Evolutionary conservation across 176 grass and related monocot genomes (phyloP).

Genomic region (Pontederia paniculata): DNA sequence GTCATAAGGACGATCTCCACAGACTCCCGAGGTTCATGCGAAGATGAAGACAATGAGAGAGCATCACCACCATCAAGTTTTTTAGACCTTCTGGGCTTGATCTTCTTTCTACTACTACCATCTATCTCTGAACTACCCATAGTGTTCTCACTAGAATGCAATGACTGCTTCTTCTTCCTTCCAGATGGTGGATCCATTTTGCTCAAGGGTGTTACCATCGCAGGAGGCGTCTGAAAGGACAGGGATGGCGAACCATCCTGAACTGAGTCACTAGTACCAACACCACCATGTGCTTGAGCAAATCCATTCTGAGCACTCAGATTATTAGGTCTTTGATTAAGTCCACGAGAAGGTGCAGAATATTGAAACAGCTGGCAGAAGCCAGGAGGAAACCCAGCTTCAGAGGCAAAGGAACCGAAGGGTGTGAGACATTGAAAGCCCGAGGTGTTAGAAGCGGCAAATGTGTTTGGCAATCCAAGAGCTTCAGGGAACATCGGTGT

Average conservation of each 20-base stretch:
- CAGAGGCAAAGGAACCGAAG: slow-evolving; percentile 36
- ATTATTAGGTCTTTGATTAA: slow-evolving; percentile 22
- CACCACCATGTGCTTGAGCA: background rate
- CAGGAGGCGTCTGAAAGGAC: slow-evolving; percentile 22
- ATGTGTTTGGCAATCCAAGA: slow-evolving; percentile 52
- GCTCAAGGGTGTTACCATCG: background rate
- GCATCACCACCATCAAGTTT: slow-evolving; percentile 26
- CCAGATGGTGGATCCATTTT: background rate
- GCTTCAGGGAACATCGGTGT: slow-evolving; percentile 75
- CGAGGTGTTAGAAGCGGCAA: slow-evolving; percentile 40
- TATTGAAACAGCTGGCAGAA: slow-evolving; percentile 28
- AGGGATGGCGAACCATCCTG: slow-evolving; percentile 1
- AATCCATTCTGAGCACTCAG: slow-evolving; percentile 19
- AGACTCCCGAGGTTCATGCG: slow-evolving; percentile 43
- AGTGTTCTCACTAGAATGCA: background rate
- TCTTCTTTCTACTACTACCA: slow-evolving; percentile 15
- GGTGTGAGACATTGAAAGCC: slow-evolving; percentile 63
- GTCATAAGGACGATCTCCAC: slow-evolving; percentile 71
- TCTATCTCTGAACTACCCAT: background rate
- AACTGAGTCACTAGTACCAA: slow-evolving; percentile 16
- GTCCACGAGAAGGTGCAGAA: slow-evolving; percentile 5
- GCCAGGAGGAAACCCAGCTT: slow-evolving; percentile 27
- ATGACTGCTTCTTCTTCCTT: background rate
- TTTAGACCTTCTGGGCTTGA: slow-evolving; percentile 26
- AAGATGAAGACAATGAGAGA: slow-evolving; percentile 23